phyloP scores from a whole-genome alignment of 208 protist genomes.

The Novymonas esmeraldas region DNA sequence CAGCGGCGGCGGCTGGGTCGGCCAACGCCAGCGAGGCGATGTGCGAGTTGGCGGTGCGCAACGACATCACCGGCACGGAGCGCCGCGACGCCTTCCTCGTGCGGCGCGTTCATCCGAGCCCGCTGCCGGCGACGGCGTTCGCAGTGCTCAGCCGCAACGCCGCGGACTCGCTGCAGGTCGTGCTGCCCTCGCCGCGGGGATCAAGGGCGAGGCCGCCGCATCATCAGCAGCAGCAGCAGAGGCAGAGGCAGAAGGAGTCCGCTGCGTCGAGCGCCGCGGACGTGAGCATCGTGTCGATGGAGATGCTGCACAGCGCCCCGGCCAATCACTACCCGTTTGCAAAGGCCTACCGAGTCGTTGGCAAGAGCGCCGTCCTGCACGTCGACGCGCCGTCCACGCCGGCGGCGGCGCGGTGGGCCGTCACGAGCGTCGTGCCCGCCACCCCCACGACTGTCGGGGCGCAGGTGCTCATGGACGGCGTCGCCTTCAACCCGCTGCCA shows the following conservation, averaged over 20 bases:
- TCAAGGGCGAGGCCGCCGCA: background rate
- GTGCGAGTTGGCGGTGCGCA: slow-evolving; percentile 66
- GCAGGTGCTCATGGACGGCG: slow-evolving; percentile 45
- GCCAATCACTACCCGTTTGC: slow-evolving; percentile 19
- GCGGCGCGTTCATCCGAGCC: slow-evolving; percentile 64
- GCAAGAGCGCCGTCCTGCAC: slow-evolving; percentile 69
- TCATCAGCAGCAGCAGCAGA: too few relatives aligned
- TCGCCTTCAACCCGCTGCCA: slow-evolving; percentile 47
- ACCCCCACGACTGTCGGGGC: slow-evolving; percentile 35
- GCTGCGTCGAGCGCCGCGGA: background rate
- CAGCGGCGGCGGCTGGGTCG: background rate
- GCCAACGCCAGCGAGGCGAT: slow-evolving; percentile 32
- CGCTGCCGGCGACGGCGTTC: slow-evolving; percentile 33
- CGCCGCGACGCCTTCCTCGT: slow-evolving; percentile 65
- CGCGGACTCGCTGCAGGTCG: slow-evolving; percentile 28
- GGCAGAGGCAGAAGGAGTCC: background rate
- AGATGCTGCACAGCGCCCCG: slow-evolving; percentile 20
- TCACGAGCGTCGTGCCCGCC: slow-evolving; percentile 41
- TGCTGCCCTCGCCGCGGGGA: background rate
- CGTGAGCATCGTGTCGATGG: slow-evolving; percentile 21
- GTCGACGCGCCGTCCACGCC: slow-evolving; percentile 46
- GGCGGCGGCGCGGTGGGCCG: slow-evolving; percentile 38
- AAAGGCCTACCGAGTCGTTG: slow-evolving; percentile 48
- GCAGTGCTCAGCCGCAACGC: slow-evolving; percentile 70
- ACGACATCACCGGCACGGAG: slow-evolving; percentile 64